A percentile compares a stretch with the other conserved stretches of the same genome.
These are phyloP conservation scores for Flaveria sonorensis DNA, from an alignment of 129 eudicot genomes.

Conservation along the genomic window DNA sequence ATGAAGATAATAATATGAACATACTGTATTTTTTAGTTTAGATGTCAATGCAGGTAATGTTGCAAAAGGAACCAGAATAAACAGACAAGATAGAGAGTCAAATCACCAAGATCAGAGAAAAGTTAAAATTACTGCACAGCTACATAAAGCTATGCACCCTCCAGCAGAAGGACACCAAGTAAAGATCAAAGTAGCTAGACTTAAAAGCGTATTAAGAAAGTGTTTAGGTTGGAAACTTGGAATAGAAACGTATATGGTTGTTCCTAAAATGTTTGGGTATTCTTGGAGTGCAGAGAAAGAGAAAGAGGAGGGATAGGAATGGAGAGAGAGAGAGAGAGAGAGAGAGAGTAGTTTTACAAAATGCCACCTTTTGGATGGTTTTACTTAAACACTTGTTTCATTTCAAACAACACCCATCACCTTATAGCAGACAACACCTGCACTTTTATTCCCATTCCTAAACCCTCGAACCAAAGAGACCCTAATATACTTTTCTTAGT, in stretches of 20 bases:
- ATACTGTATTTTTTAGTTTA: not conserved
- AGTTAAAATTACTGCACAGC: not conserved
- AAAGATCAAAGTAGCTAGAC: too few relatives aligned
- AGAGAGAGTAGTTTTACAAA: too few relatives aligned
- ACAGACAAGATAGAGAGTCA: not conserved
- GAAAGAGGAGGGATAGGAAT: too few relatives aligned
- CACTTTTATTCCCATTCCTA: too few relatives aligned
- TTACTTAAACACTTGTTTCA: not conserved
- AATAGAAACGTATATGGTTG: too few relatives aligned
- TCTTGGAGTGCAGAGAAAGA: too few relatives aligned
- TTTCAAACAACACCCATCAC: not conserved
- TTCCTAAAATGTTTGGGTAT: too few relatives aligned
- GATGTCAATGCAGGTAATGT: slow-evolving; percentile 2
- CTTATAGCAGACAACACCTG: not conserved
- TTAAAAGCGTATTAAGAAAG: too few relatives aligned
- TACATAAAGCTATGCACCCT: too few relatives aligned
- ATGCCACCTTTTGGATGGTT: not conserved
- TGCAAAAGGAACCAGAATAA: not conserved
- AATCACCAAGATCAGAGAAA: not conserved
- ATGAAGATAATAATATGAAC: not conserved
- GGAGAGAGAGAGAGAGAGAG: too few relatives aligned
- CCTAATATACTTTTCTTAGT: not conserved
- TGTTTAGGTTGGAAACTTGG: too few relatives aligned
- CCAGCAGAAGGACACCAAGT: too few relatives aligned
- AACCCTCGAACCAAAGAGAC: not conserved